Evolutionary conservation across 805 yeast genomes (phyloP).

Genomic region (Candida pini): DNA sequence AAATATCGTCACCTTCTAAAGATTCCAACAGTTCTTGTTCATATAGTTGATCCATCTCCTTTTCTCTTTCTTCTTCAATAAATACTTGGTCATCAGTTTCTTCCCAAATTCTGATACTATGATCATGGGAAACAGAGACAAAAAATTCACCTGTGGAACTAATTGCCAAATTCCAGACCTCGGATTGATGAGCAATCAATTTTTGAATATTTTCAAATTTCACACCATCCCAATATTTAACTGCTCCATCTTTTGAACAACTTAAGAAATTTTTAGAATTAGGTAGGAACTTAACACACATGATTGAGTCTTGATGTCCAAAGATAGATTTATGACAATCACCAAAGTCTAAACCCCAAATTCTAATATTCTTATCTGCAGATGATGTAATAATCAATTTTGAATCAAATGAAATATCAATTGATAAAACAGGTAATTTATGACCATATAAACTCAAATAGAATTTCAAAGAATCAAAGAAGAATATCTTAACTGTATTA

Average conservation of each 20-base stretch:
- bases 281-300: conserved; percentile 80
- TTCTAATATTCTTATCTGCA: conserved; percentile 94
- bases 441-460: conserved; percentile 91
- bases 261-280: conserved; percentile 87
- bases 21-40: conserved; percentile 75
- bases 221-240: conserved; percentile 98
- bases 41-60: conserved; percentile 87
- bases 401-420: conserved; percentile 86
- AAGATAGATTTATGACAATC: conserved; percentile 96
- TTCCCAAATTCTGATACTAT: conserved; percentile 87
- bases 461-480: conserved; percentile 79
- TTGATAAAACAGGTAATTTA: conserved; percentile 87
- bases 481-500: conserved; percentile 93
- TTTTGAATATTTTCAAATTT: conserved; percentile 92
- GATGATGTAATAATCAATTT: conserved; percentile 87
- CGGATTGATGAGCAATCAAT: conserved; percentile 80
- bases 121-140: conserved; percentile 87
- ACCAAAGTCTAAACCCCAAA: conserved; percentile 99
- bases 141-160: conserved; percentile 66
- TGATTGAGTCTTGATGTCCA: conserved; percentile 94
- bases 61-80: conserved; percentile 93
- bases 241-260: conserved; percentile 79
- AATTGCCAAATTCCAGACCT: conserved; percentile 89
- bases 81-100: conserved; percentile 95
- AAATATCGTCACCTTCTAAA: conserved; percentile 49